phyloP scores from a whole-genome alignment of 306 rosid genomes.

The Cicer pinnatifidum region DNA sequence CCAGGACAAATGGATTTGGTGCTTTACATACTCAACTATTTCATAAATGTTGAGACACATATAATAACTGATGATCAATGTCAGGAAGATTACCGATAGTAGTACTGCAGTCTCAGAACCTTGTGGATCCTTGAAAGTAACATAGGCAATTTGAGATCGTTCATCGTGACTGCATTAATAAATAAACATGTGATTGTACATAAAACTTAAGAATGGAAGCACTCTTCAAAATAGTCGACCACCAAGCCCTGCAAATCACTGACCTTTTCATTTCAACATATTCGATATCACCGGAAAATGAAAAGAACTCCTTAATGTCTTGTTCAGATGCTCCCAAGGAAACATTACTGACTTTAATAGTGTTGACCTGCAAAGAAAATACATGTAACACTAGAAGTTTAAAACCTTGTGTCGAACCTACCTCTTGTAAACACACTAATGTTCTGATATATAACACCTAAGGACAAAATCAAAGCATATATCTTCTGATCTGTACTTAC shows the following conservation, averaged over 20 bases:
- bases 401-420: constrained; percentile 26
- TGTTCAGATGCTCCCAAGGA: constrained; percentile 90
- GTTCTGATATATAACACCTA: constrained; percentile 7
- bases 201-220: constrained; percentile 26
- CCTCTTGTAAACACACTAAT: constrained; percentile 12
- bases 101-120: constrained; percentile 96
- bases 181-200: constrained; percentile 13
- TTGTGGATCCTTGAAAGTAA: constrained; percentile 88
- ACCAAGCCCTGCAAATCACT: constrained; percentile 31
- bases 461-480: constrained; percentile 12
- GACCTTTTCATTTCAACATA: constrained; percentile 86
- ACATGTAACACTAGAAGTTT: constrained; percentile 12
- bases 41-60: not conserved
- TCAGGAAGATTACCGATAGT: constrained; percentile 69
- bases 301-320: constrained; percentile 90
- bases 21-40: not conserved
- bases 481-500: constrained; percentile 1
- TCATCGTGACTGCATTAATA: constrained; percentile 70
- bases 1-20: constrained; percentile 11
- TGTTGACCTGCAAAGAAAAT: constrained; percentile 59
- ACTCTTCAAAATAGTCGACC: not conserved
- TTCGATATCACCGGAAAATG: constrained; percentile 92
- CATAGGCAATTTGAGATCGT: constrained; percentile 83
- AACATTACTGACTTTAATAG: constrained; percentile 83
- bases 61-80: constrained; percentile 31